A percentile compares a stretch with the other conserved stretches of the same genome.
Evolutionary conservation across 192 early-diverging fungal genomes (phyloP).

Genomic region (Podila epigama): DNA sequence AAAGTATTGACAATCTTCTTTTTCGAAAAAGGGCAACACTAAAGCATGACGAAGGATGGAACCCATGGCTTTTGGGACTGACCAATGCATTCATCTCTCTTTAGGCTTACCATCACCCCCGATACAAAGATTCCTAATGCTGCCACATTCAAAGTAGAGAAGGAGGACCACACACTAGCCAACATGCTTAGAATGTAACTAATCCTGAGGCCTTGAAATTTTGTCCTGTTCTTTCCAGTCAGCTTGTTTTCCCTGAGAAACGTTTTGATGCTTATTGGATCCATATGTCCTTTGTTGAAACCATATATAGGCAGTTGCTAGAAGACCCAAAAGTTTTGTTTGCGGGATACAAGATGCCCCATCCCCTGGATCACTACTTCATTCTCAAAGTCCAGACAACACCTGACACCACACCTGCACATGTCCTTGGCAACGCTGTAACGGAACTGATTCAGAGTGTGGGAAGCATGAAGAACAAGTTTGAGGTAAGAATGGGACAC

Average conservation of each 20-base stretch:
- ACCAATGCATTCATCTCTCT: background rate
- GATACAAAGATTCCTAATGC: conserved; percentile 96
- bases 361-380: conserved; percentile 94
- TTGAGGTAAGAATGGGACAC: conserved; percentile 60
- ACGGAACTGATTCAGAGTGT: conserved; percentile 81
- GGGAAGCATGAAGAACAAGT: conserved; percentile 79
- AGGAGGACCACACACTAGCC: conserved; percentile 97
- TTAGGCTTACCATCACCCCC: conserved; percentile 74
- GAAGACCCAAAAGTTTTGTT: conserved; percentile 94
- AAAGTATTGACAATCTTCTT: conserved; percentile 55
- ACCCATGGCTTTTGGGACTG: background rate
- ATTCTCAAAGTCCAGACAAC: conserved; percentile 94
- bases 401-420: conserved; percentile 82
- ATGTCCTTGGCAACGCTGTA: conserved; percentile 80
- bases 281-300: background rate
- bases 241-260: background rate
- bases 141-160: conserved; percentile 87
- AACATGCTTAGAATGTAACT: conserved; percentile 92
- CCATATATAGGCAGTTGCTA: conserved; percentile 84
- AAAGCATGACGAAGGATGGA: background rate
- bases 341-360: conserved; percentile 95
- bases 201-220: background rate
- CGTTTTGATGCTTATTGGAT: background rate
- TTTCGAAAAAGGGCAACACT: background rate
- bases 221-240: background rate